Evolutionary conservation across 768 basidiomycete genomes (phyloP), one percentile per base, ranked within the genome.

Genomic region (Pleurotus sapidus): DNA sequence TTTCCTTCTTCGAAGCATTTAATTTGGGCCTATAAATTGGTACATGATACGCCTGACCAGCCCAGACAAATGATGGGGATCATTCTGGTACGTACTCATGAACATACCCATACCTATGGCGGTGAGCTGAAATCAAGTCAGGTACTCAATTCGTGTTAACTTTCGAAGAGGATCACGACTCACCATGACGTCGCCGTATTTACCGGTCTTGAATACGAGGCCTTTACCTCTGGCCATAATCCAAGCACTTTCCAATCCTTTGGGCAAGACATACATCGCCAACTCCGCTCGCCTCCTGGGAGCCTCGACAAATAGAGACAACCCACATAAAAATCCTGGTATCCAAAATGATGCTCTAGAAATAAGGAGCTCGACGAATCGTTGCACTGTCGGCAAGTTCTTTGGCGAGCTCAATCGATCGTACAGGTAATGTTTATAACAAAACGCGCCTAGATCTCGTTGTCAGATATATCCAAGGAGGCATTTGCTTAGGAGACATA

Each of bases 241-340:
- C 95, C 94, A 98, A n/a, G 84, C 83, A 55, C 91, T 92, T 75
- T 98, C 95, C 37, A 98, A 69, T 0, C 84, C 92, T 69, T 94
- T 92, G 3, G 96, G 96, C 23, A 98, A 72, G 1, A 87, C 88
- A 67, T 89, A 94, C 93, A 94, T 92, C 59, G 95, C 93, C 61
- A 98, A 74, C 72, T 98, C 96, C 1, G 84, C 89, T 4, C 95
- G 81, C n/a, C 96, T 79, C 64, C 88, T 81, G 74, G 84, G 87
- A 66, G 93, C 95, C 65, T 98, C 96, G 3, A 95, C 81, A 57
- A 97, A 84, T 48, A 98, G 72, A 6, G 92, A 80, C 9, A 96
- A 63, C 11, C 92, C 93, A 8, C 89, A 77, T 5, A 86, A 70
- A 43, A 92, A 76, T 0, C 95, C 95, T 2, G 84, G 78, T 2